These are phyloP conservation scores for Trichomonas gallinae DNA, from an alignment of 208 protist species.

Conservation along the genomic window DNA sequence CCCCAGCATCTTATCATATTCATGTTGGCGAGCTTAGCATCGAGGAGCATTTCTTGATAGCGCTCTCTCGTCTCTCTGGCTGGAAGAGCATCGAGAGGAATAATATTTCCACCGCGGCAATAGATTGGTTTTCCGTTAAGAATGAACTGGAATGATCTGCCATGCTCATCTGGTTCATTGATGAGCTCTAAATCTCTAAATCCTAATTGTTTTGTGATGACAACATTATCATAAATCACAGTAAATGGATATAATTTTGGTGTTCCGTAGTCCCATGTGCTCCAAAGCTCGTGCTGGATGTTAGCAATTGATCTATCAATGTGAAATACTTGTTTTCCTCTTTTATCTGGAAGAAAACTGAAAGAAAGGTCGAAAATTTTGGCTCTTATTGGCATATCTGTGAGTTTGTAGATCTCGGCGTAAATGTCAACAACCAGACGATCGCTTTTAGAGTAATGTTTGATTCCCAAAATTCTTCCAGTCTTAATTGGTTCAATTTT, in stretches of 20 bases:
- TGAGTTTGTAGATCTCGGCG: background rate
- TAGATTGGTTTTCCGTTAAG: slow-evolving; percentile 48
- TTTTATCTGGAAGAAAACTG: background rate
- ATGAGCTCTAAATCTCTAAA: slow-evolving; percentile 4
- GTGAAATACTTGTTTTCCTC: background rate
- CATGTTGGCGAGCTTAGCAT: slow-evolving; percentile 38
- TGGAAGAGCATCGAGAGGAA: slow-evolving; percentile 46
- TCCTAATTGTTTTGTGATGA: background rate
- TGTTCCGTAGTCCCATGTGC: background rate
- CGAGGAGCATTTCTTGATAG: slow-evolving; percentile 28
- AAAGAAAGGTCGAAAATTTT: too few species aligned
- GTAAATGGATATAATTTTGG: slow-evolving; percentile 3
- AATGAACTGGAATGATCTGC: slow-evolving; percentile 39
- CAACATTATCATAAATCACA: background rate
- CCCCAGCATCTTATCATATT: slow-evolving; percentile 59
- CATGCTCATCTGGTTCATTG: background rate
- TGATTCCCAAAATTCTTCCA: background rate
- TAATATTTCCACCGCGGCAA: slow-evolving; percentile 50
- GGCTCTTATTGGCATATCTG: background rate
- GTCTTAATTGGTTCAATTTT: background rate
- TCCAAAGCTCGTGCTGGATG: background rate
- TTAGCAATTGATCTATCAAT: background rate
- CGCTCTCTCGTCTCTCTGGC: slow-evolving; percentile 8
- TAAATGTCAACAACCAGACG: background rate
- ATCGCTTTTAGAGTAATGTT: background rate